Percentiles rank a stretch among this genome's conserved stretches.
Evolutionary conservation across 331 rosid genomes (phyloP).

Genomic region (Quercus phellos): DNA sequence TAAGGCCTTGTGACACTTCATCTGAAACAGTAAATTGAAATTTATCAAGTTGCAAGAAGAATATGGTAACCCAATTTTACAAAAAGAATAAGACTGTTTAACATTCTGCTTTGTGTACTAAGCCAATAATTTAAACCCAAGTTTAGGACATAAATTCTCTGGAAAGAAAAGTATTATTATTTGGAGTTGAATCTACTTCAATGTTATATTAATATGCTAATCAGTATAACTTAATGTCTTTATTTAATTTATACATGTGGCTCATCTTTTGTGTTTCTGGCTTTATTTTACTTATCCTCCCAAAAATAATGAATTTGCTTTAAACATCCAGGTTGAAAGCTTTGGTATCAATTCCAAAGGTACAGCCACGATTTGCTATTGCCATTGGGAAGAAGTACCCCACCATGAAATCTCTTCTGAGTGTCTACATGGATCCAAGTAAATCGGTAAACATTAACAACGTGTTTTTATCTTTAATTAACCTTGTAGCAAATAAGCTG

Average conservation of each 20-base stretch:
- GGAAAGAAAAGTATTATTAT: not conserved
- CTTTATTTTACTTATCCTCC: not conserved
- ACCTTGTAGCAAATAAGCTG: not conserved
- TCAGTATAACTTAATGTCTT: not conserved
- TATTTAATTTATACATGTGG: not conserved
- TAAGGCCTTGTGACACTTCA: no score
- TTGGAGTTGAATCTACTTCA: not conserved
- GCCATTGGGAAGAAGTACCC: conserved; percentile 90
- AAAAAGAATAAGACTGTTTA: no score
- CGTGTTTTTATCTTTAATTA: conserved; percentile 13
- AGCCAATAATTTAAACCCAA: not conserved
- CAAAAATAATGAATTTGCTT: not conserved
- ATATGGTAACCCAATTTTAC: no score
- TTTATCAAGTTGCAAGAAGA: not conserved
- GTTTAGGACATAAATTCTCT: not conserved
- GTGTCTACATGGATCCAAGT: conserved; percentile 76
- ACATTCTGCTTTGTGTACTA: not conserved
- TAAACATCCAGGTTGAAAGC: conserved; percentile 69
- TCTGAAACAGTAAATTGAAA: not conserved
- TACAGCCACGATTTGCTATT: conserved; percentile 85
- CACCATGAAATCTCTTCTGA: conserved; percentile 82
- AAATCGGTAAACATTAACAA: conserved; percentile 47
- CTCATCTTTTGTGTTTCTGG: conserved; percentile 12
- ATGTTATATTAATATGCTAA: not conserved
- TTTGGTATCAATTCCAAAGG: conserved; percentile 90